Conservation (phyloP, 176 grass and related monocot species). For the Olyra latifolia region DNA sequence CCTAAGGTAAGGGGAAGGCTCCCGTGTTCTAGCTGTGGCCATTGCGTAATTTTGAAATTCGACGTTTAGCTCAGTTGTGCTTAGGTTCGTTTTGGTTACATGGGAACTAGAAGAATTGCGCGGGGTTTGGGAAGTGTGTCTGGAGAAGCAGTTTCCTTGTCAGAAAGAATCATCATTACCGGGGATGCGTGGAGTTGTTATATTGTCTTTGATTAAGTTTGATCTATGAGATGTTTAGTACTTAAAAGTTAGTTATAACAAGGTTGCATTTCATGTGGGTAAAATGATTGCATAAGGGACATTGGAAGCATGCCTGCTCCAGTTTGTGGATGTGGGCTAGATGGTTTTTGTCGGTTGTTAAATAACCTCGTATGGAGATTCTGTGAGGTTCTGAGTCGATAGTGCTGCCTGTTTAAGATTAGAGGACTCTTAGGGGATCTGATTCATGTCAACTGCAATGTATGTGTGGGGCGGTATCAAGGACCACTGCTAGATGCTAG, state of each 20-base stretch:
- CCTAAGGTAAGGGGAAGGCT: conserved; percentile 42
- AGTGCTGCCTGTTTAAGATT: neutral
- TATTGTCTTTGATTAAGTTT: neutral
- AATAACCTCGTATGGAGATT: neutral
- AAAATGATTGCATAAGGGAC: neutral
- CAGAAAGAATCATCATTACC: neutral
- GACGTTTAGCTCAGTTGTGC: neutral
- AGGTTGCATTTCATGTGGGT: neutral
- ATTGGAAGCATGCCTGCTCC: neutral
- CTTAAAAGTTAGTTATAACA: neutral
- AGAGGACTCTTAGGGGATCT: neutral
- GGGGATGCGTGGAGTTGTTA: neutral
- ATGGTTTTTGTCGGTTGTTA: neutral
- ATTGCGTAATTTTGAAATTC: neutral
- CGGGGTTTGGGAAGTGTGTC: neutral
- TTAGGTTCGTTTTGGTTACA: neutral
- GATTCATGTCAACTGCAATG: neutral
- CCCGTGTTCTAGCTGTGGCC: neutral
- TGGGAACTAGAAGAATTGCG: neutral
- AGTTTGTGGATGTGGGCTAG: neutral
- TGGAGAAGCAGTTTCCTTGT: neutral
- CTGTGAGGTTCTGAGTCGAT: neutral
- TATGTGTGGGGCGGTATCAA: neutral
- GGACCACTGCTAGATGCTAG: neutral
- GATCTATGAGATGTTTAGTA: neutral